Evolutionary conservation across 78 protist genomes (phyloP), one percentile per base, ranked within the genome.

Genomic region (Dictyostelium firmibasis): DNA sequence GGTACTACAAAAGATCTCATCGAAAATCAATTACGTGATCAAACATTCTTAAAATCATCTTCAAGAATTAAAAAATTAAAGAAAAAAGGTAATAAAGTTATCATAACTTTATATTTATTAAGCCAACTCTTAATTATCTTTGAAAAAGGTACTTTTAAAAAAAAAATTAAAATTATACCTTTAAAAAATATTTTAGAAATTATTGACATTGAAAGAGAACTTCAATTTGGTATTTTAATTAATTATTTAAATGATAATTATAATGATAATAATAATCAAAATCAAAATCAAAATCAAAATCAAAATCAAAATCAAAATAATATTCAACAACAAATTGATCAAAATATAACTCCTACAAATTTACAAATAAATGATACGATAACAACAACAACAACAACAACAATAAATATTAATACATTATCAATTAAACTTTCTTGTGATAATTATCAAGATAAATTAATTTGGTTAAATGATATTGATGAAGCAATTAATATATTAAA

Each of bases 391-490:
- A 27, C 13, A 29, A 44, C 4, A 31, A 33, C 62, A 50, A 50
- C n/a, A 16, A 27, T 20, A 57, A 57, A 57, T 57, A 5, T 6
- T 20, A 57, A 57, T 20, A 57, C 27, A 57, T 20, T 57, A 57
- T 57, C 67, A 57, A 57, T 57, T 57, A 57, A 57, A 57, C 44
- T 88, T 10, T 33, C 93, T n/a, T 82, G 85, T 53, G 93, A 88
- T 9, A 81, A 35, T 29, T 89, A 89, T 44, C 25, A 64, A 29
- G 81, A 78, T 23, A 89, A 89, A 69, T 43, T 89, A 27, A 14
- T 89, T 6, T 89, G 94, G 86, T 25, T 89, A 8, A 31, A 84
- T 43, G 94, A 89, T 33, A 50, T 89, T 10, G 94, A 89, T 33
- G 94, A 89, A 44, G 74, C 69, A 8, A 67, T 89, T 35, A 69